Evolutionary conservation across 306 rosid species (phyloP).

Genomic region (Crotalaria pallida): DNA sequence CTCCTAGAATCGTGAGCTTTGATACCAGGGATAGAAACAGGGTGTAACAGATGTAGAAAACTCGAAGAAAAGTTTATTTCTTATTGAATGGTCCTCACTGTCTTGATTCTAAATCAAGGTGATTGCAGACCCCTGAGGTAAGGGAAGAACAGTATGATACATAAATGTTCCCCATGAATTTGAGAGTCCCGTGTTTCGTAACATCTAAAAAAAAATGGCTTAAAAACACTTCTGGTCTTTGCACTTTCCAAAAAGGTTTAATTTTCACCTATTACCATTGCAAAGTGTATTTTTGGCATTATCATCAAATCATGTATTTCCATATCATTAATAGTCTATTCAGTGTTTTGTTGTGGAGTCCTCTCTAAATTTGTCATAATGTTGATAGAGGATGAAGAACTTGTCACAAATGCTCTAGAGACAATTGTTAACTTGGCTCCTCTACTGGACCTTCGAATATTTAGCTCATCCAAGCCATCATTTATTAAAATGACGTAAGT

Average conservation of each 20-base stretch:
- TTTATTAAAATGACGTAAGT: slow-evolving; percentile 92
- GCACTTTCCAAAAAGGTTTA: not conserved
- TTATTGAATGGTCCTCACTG: too few relatives aligned
- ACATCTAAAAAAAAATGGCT: too few relatives aligned
- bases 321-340: not conserved
- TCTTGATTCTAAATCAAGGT: too few relatives aligned
- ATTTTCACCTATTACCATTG: not conserved
- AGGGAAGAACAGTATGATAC: too few relatives aligned
- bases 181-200: too few relatives aligned
- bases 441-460: slow-evolving; percentile 78
- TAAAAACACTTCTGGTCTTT: not conserved
- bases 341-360: not conserved
- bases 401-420: slow-evolving; percentile 94
- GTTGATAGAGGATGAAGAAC: slow-evolving; percentile 92
- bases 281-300: not conserved
- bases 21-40: too few relatives aligned
- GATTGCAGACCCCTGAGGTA: too few relatives aligned
- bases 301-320: not conserved
- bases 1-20: too few relatives aligned
- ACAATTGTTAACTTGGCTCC: slow-evolving; percentile 97
- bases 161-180: too few relatives aligned
- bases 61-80: too few relatives aligned
- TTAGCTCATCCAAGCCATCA: slow-evolving; percentile 88
- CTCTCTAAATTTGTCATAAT: slow-evolving; percentile 19
- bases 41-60: too few relatives aligned